Evolutionary conservation across 345 rosid species (phyloP), one percentile per base, ranked within the genome.

Genomic region (Dipteronia dyeriana): DNA sequence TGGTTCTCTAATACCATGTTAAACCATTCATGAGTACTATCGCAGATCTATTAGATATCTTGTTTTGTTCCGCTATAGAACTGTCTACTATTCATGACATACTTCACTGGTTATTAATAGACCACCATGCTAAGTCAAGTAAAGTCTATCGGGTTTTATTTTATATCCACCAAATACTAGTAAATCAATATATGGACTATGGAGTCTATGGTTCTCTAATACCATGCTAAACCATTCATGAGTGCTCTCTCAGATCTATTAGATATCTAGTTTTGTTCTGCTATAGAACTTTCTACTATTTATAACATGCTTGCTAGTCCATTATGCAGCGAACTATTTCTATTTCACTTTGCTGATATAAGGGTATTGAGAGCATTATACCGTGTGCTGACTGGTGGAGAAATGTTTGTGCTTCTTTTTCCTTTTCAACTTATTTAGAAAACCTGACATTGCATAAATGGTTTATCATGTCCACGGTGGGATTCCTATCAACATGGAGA

Each of bases 401-500:
- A 45, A 45, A 74, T 63, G 61, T 63, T 10, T 11, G 39, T 62
- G 76, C 69, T 12, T 49, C 29, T 2, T 26, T 45, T 45, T 45
- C 26, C 60, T 29, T 26, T 47, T 14, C 17, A 61, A 9, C 26
- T 74, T 63, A 60, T 74, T 17, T 29, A 47, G n/a, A 20, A 73
- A 76, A 26, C 66, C 68, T 75, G 61, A 43, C 29, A 73, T 71
- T 79, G 12, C 66, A 6, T 77, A 45, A 60, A 63, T 69, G 73
- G 68, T 76, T 70, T 67, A 64, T 85, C 68, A 67, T 76, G 64
- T 79, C 70, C 49, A 39, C 66, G 73, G 76, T 75, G 77, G 70
- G 65, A 83, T 79, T 75, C 82, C 79, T 77, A 59, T 76, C 78
- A 68, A 49, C 68, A 63, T 68, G 19, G 74, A 25, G 71, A 69